Percentiles rank a stretch among this genome's conserved stretches.
phyloP scores from a whole-genome alignment of 2,329 filamentous ascomycete species.

The Zopfia rhizophila region DNA sequence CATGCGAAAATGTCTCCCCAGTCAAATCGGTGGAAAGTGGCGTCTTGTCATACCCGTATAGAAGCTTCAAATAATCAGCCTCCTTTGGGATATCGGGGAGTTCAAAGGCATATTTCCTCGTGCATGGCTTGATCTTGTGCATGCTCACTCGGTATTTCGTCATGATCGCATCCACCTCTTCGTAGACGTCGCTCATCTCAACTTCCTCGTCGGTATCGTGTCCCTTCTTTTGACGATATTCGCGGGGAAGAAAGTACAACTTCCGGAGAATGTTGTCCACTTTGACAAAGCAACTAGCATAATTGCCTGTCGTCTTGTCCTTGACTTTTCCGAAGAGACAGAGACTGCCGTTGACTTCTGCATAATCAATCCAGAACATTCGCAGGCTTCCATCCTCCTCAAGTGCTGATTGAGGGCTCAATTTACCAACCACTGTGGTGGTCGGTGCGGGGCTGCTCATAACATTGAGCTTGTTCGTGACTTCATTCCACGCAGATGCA shows the following conservation, averaged over 20 bases:
- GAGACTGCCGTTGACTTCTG: constrained; percentile 87
- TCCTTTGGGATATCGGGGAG: constrained; percentile 87
- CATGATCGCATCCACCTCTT: constrained; percentile 90
- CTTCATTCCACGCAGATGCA: constrained; percentile 85
- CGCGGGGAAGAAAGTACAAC: constrained; percentile 89
- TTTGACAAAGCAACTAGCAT: constrained; percentile 94
- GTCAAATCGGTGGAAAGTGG: constrained; percentile 74
- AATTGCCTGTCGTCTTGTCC: constrained; percentile 81
- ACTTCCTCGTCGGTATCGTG: constrained; percentile 80
- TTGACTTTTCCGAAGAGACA: constrained; percentile 97
- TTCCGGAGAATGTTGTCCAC: constrained; percentile 94
- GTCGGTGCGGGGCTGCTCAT: constrained; percentile 75
- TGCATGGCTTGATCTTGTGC: constrained; percentile 93
- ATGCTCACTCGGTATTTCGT: constrained; percentile 83
- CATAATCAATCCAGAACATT: constrained; percentile 98
- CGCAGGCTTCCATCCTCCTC: constrained; percentile 91
- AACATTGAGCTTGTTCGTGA: constrained; percentile 87
- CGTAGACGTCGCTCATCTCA: constrained; percentile 87
- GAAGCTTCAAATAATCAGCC: constrained; percentile 90
- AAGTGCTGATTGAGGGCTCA: constrained; percentile 84
- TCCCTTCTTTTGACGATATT: constrained; percentile 68
- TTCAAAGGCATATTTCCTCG: constrained; percentile 95
- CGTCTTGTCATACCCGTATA: constrained; percentile 92
- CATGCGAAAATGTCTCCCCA: constrained; percentile 91
- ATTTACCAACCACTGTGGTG: constrained; percentile 76